Base-by-base conservation (phyloP, 2,329 filamentous ascomycete genomes). In the Exutisphaerella laricina region DNA sequence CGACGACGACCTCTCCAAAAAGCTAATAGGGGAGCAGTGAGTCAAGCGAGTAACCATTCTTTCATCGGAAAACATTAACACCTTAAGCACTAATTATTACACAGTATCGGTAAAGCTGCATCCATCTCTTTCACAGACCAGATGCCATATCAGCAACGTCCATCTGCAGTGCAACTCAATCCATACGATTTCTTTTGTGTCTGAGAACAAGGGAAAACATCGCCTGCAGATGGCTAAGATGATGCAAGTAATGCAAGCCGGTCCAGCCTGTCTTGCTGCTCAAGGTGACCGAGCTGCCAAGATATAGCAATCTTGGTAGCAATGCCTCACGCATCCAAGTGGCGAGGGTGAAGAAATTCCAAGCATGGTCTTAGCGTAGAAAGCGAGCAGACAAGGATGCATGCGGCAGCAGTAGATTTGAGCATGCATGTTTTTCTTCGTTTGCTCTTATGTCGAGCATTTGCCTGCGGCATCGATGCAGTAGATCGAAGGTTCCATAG, bases 141-240 rank as follows among this genome's bases (percentile, higher is more conserved):
- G 32, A 36, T 30, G 30, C 29, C 29, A 29, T 35, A 18, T 22
- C 17, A 43, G 20, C 33, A 26, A 37, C 21, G 30, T 22, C 25
- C 26, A 17, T 45, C 31, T 26, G 26, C 25, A 20, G n/a, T 28
- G 14, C 37, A 31, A 30, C 26, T 28, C 25, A 16, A 20, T 21
- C 37, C 18, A 26, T 39, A 33, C n/a, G 20, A 33, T 3, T 41
- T 36, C 33, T 16, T 23, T 32, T 35, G 33, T 35, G 33, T 35
- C 17, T 39, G 30, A 33, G 40, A 50, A 50, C 45, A 53, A 46
- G 31, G 31, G 31, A 43, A 44, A 49, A n/a, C 48, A 50, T 50
- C 43, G 38, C 48, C 45, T 42, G 41, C 34, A 51, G 42, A 51
- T 46, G 45, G 48, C 48, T 51, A 50, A 53, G 45, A 53, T 53